Percentiles rank a stretch among this genome's conserved stretches.
Conservation (phyloP, 192 early-diverging fungal genomes). For the Podochytrium sp. region DNA sequence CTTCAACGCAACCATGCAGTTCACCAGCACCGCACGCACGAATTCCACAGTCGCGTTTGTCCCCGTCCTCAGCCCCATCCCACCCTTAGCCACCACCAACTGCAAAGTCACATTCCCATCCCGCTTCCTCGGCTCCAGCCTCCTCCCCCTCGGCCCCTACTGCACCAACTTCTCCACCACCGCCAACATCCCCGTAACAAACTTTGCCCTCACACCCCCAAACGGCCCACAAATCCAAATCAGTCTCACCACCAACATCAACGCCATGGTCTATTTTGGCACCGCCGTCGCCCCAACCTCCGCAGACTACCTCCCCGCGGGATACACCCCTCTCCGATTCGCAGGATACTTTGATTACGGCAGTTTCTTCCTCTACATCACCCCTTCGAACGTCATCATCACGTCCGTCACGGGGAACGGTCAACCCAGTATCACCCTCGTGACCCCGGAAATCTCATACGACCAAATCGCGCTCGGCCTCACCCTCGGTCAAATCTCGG, state of each 20-base stretch:
- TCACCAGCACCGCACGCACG: background rate
- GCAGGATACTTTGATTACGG: conserved; percentile 36
- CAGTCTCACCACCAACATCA: background rate
- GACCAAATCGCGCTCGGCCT: background rate
- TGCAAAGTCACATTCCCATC: conserved; percentile 23
- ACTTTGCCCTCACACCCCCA: background rate
- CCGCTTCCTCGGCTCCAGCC: background rate
- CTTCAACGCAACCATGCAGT: conserved; percentile 21
- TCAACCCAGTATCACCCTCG: conserved; percentile 10
- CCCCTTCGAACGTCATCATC: conserved; percentile 15
- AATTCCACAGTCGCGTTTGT: background rate
- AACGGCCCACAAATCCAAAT: background rate
- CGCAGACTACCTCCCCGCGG: conserved; percentile 18
- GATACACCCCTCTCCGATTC: conserved; percentile 10
- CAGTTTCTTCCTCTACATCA: conserved; percentile 18
- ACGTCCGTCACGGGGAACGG: background rate
- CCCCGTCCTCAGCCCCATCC: background rate
- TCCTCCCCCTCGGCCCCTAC: conserved; percentile 17
- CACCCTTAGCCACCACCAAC: background rate
- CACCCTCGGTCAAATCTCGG: conserved; percentile 9
- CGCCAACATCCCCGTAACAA: background rate
- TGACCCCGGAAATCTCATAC: conserved; percentile 26
- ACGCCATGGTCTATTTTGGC: conserved; percentile 27
- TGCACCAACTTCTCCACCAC: conserved; percentile 20
- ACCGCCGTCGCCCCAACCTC: conserved; percentile 8